phyloP scores from a whole-genome alignment of 1,139 yeast genomes.

The Yamadazyma pseudoaaseri region DNA sequence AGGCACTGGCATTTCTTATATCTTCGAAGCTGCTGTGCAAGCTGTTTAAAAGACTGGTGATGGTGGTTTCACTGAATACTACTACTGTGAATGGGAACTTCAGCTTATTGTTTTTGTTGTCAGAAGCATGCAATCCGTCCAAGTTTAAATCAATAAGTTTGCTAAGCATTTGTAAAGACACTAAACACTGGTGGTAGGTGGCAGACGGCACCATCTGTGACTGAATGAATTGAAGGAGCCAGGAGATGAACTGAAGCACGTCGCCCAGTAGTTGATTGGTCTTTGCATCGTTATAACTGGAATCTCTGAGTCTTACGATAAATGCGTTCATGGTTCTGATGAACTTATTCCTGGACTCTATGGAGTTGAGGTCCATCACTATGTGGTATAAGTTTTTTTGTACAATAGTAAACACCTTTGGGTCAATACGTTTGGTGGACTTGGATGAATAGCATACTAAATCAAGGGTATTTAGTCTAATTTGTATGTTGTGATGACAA shows the following conservation, averaged over 20 bases:
- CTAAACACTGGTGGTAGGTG: conserved; percentile 60
- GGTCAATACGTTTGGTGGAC: conserved; percentile 54
- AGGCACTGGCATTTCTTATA: conserved; percentile 54
- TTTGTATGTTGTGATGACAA: conserved; percentile 18
- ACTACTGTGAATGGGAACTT: conserved; percentile 19
- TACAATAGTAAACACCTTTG: conserved; percentile 36
- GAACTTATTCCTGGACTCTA: conserved; percentile 67
- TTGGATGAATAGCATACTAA: conserved; percentile 62
- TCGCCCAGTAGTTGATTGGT: conserved; percentile 15
- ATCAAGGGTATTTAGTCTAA: conserved; percentile 58
- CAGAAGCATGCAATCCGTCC: conserved; percentile 33
- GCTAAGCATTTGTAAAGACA: conserved; percentile 50
- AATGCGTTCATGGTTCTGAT: conserved; percentile 60
- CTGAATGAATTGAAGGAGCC: conserved; percentile 41
- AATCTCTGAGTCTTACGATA: conserved; percentile 62
- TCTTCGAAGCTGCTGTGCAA: conserved; percentile 75
- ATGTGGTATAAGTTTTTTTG: conserved; percentile 6
- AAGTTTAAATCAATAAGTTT: conserved; percentile 56
- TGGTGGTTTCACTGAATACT: conserved; percentile 22
- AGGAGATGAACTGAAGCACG: conserved; percentile 36
- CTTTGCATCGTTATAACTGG: conserved; percentile 49
- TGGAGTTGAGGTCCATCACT: conserved; percentile 49
- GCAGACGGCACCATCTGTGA: conserved; percentile 60
- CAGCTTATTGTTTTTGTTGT: conserved; percentile 8
- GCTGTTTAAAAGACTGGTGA: conserved; percentile 55